Conservation (phyloP, 805 yeast species). For the Kazachstania bromeliacearum region DNA sequence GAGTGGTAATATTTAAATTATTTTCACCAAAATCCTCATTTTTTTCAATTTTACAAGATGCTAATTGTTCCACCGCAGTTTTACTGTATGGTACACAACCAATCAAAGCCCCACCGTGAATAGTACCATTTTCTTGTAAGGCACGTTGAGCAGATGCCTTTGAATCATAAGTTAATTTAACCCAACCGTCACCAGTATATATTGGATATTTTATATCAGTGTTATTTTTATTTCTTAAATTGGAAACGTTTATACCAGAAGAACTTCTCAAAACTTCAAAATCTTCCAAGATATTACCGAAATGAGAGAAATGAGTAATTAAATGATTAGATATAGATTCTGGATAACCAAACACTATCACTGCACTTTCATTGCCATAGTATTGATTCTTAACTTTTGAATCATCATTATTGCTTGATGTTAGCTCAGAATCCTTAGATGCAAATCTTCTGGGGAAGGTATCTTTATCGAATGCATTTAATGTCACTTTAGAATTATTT, state of each 20-base stretch:
- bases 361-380: constrained; percentile 50
- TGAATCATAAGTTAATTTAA: constrained; percentile 75
- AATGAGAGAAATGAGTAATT: constrained; percentile 63
- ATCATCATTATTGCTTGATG: constrained; percentile 1
- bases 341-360: constrained; percentile 83
- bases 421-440: background rate
- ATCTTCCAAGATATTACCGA: constrained; percentile 73
- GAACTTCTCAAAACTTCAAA: constrained; percentile 39
- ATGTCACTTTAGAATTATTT: background rate
- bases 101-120: constrained; percentile 53
- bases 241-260: constrained; percentile 26
- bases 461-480: constrained; percentile 2
- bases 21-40: constrained; percentile 23
- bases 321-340: constrained; percentile 60
- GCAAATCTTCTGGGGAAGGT: background rate
- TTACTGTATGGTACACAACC: constrained; percentile 66
- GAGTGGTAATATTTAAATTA: background rate
- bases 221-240: constrained; percentile 11
- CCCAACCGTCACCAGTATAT: constrained; percentile 82
- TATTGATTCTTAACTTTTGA: constrained; percentile 3
- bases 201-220: constrained; percentile 43
- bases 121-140: constrained; percentile 68
- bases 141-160: constrained; percentile 74
- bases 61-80: constrained; percentile 49
- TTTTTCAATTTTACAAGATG: constrained; percentile 29